These are phyloP conservation scores for Xylaria sp. DNA, from an alignment of 2,329 filamentous ascomycete species.

Conservation along the genomic window DNA sequence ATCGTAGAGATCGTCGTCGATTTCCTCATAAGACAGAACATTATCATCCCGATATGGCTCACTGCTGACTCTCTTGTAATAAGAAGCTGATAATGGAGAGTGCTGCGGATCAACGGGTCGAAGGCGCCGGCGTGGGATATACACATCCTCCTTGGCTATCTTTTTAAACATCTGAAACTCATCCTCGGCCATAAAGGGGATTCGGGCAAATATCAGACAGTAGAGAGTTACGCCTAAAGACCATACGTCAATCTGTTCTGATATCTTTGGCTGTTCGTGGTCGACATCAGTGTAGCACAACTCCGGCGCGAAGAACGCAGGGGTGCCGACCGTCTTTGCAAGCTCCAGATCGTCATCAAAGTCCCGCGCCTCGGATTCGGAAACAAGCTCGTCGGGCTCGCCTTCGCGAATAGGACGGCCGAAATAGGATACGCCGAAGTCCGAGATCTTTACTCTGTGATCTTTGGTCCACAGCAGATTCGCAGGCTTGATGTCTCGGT, in stretches of 20 bases:
- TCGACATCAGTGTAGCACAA: constrained; percentile 88
- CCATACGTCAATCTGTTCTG: constrained; percentile 96
- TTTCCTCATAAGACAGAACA: constrained; percentile 84
- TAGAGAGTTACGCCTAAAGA: constrained; percentile 96
- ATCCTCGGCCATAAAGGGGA: constrained; percentile 91
- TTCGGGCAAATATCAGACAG: constrained; percentile 91
- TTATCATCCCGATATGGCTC: constrained; percentile 80
- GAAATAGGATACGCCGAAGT: constrained; percentile 98
- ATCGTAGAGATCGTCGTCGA: constrained; percentile 83
- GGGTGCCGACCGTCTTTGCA: constrained; percentile 98
- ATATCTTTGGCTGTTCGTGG: constrained; percentile 78
- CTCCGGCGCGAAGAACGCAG: constrained; percentile 97
- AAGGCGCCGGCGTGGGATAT: constrained; percentile 85
- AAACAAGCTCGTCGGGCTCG: constrained; percentile 78
- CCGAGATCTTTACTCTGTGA: constrained; percentile 94
- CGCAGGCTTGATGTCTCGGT: constrained; percentile 87
- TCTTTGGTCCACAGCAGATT: constrained; percentile 90
- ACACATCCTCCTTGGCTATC: constrained; percentile 92
- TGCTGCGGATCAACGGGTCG: constrained; percentile 75
- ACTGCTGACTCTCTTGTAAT: constrained; percentile 67
- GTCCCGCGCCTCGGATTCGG: constrained; percentile 85
- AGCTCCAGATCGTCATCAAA: constrained; percentile 94
- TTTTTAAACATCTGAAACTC: constrained; percentile 91
- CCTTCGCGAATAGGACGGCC: constrained; percentile 87
- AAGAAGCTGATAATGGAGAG: constrained; percentile 64